A percentile compares a stretch with the other conserved stretches of the same genome.
These are phyloP conservation scores for Carallia brachiata DNA, from an alignment of 345 rosid species.

Conservation along the genomic window DNA sequence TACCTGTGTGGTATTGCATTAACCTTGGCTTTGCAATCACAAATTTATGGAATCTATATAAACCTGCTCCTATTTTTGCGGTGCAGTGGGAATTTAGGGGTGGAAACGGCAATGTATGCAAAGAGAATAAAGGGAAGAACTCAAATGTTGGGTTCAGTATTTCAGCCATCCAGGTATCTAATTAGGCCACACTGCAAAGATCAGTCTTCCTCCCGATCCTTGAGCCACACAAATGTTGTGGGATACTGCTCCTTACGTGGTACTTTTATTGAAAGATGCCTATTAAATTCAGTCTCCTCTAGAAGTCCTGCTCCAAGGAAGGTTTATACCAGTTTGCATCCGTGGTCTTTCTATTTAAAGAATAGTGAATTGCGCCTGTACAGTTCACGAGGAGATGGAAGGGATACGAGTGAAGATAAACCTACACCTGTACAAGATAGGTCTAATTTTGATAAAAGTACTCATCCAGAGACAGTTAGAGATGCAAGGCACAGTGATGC, in stretches of 20 bases:
- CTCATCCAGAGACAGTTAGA: conserved; percentile 26
- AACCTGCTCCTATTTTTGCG: conserved; percentile 10
- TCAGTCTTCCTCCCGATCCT: conserved; percentile 33
- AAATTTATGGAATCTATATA: no score
- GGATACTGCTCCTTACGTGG: conserved; percentile 24
- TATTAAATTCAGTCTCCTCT: conserved; percentile 29
- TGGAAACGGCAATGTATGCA: conserved; percentile 57
- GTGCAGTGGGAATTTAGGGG: conserved; percentile 22
- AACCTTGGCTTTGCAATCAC: no score
- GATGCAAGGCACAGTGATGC: conserved; percentile 45
- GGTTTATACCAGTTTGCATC: conserved; percentile 17
- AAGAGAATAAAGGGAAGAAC: conserved; percentile 53
- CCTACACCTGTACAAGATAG: conserved; percentile 48
- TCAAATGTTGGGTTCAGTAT: conserved; percentile 59
- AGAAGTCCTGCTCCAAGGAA: conserved; percentile 24
- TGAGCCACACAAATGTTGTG: conserved; percentile 21
- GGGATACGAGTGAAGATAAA: conserved; percentile 72
- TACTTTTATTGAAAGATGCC: conserved; percentile 37
- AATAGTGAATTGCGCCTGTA: conserved; percentile 50
- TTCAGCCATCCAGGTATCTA: conserved; percentile 45
- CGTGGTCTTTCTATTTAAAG: conserved; percentile 21
- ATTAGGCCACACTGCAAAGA: conserved; percentile 37
- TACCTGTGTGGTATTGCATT: no score
- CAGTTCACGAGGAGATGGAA: conserved; percentile 86
- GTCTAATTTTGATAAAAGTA: conserved; percentile 38